A percentile compares a stretch with the other conserved stretches of the same genome.
phyloP scores from a whole-genome alignment of 176 grass and related monocot genomes.

The Chloris gayana region DNA sequence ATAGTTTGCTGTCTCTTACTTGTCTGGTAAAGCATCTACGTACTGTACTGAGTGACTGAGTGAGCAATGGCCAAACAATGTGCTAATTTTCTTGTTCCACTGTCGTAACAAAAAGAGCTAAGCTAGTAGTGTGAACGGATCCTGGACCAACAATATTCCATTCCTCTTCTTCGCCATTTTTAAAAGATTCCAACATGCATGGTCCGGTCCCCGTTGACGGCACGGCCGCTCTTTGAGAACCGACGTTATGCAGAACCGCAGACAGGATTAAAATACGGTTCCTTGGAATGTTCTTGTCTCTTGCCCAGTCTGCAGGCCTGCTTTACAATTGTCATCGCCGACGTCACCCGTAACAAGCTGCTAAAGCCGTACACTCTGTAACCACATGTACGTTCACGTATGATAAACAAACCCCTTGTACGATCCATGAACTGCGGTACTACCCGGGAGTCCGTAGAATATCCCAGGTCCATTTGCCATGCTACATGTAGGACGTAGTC shows the following conservation, averaged over 20 bases:
- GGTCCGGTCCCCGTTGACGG: not conserved
- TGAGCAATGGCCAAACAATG: no score
- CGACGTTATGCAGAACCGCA: not conserved
- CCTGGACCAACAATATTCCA: no score
- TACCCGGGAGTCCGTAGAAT: not conserved
- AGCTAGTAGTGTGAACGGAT: not conserved
- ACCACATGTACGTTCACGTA: not conserved
- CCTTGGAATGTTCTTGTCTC: not conserved
- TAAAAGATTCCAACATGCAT: no score
- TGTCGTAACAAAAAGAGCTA: slow-evolving; percentile 21
- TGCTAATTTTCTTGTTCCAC: not conserved
- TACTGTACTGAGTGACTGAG: no score
- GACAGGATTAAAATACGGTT: not conserved
- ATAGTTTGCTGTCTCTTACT: no score
- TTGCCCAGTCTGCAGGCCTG: not conserved
- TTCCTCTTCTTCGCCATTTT: no score
- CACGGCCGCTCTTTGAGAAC: not conserved
- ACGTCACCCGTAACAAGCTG: not conserved
- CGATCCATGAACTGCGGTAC: not conserved
- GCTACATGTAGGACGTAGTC: not conserved
- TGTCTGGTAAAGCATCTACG: no score
- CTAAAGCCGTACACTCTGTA: not conserved
- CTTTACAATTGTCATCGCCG: not conserved
- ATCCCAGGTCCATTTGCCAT: not conserved
- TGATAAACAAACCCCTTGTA: not conserved